Conservation (phyloP, 106 monocot genomes). For the Narthecium ossifragum region DNA sequence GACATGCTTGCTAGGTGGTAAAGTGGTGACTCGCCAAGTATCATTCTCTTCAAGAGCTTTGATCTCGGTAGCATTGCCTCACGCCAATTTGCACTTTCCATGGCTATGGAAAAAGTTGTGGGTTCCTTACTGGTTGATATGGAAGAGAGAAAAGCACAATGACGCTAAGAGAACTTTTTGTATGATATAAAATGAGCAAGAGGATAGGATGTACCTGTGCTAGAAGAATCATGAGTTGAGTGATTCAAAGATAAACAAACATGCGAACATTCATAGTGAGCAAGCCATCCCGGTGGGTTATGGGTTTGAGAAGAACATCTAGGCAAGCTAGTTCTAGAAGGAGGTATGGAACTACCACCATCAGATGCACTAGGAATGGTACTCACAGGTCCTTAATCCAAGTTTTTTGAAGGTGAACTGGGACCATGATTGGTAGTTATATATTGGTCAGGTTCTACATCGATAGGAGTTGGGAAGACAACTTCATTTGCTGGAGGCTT, state of each 20-base stretch:
- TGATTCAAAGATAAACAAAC: too few species aligned
- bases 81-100: not conserved
- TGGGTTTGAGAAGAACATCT: too few species aligned
- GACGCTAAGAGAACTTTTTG: too few species aligned
- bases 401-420: too few species aligned
- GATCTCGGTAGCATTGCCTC: not conserved
- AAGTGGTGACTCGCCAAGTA: not conserved
- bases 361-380: too few species aligned
- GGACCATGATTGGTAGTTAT: not conserved
- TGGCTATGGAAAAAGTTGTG: not conserved
- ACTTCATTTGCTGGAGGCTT: not conserved
- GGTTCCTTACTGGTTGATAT: not conserved
- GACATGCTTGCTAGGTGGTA: not conserved
- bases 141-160: not conserved
- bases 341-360: too few species aligned
- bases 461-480: not conserved
- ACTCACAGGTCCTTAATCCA: too few species aligned
- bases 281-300: too few species aligned
- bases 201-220: too few species aligned
- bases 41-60: not conserved
- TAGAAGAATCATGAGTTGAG: too few species aligned
- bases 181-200: not conserved
- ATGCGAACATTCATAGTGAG: too few species aligned
- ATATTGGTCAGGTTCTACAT: not conserved
- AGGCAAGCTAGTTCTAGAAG: too few species aligned